phyloP scores from a whole-genome alignment of 1,284 basidiomycete species.

The Microbotryum saponariae region DNA sequence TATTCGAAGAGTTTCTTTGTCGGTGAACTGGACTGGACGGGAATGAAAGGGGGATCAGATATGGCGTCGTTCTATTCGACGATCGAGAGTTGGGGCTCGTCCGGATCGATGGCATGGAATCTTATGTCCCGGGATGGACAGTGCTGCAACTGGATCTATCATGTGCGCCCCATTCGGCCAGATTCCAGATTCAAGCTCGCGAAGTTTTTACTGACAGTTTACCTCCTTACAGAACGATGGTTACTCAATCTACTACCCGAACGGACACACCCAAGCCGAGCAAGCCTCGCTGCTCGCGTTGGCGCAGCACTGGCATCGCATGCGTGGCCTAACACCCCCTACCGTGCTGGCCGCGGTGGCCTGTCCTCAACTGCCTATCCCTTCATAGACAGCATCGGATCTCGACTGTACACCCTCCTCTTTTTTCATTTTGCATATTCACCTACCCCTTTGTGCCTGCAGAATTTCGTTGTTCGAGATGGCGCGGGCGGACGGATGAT shows the following conservation, averaged over 20 bases:
- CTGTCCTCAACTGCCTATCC: slow-evolving; percentile 20
- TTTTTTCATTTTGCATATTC: too few relatives aligned
- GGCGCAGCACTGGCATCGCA: slow-evolving; percentile 26
- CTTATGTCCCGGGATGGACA: slow-evolving; percentile 13
- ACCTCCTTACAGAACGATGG: slow-evolving; percentile 29
- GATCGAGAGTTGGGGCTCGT: slow-evolving; percentile 11
- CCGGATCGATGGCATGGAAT: slow-evolving; percentile 34
- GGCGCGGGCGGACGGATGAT: too few relatives aligned
- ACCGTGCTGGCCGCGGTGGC: slow-evolving; percentile 27
- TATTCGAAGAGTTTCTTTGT: slow-evolving; percentile 26
- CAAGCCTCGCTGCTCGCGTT: too few relatives aligned
- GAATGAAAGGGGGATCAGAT: slow-evolving; percentile 22
- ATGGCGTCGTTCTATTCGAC: slow-evolving; percentile 22
- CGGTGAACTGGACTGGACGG: slow-evolving; percentile 36
- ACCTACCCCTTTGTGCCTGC: too few relatives aligned
- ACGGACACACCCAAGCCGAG: slow-evolving; percentile 16
- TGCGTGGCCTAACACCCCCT: slow-evolving; percentile 25
- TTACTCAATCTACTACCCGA: slow-evolving; percentile 33
- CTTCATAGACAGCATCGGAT: too few relatives aligned
- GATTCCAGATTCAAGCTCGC: too few relatives aligned
- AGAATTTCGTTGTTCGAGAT: too few relatives aligned
- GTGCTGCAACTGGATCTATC: slow-evolving; percentile 29
- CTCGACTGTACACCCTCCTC: too few relatives aligned
- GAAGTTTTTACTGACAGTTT: too few relatives aligned
- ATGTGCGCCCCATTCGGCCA: slow-evolving; percentile 8